These are phyloP conservation scores for Choanephora cucurbitarum DNA, from an alignment of 371 early-diverging fungal species.

Conservation along the genomic window DNA sequence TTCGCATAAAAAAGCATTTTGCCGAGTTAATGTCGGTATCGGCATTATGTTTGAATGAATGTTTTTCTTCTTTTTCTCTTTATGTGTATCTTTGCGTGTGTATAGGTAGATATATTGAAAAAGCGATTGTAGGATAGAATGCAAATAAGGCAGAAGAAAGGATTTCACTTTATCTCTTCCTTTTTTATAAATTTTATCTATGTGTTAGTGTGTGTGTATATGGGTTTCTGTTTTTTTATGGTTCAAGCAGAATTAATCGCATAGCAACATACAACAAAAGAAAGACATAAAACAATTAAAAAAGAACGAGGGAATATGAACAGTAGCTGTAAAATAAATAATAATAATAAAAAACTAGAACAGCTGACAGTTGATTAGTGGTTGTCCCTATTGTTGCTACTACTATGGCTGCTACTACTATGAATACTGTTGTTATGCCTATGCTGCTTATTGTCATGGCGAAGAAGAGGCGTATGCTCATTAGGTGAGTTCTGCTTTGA, in stretches of 20 bases:
- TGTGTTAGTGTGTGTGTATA: too few relatives aligned
- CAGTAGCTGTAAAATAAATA: too few relatives aligned
- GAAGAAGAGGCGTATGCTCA: conserved; percentile 10
- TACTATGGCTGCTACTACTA: not conserved
- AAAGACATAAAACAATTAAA: conserved; percentile 1
- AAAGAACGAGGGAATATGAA: conserved; percentile 10
- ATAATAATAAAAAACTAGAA: too few relatives aligned
- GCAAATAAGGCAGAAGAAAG: too few relatives aligned
- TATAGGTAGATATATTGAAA: not conserved
- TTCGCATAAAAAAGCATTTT: conserved; percentile 23
- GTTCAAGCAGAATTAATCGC: too few relatives aligned
- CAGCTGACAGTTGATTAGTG: not conserved
- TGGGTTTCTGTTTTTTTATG: too few relatives aligned
- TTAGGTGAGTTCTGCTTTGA: not conserved
- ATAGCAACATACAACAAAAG: not conserved
- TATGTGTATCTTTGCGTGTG: conserved; percentile 3
- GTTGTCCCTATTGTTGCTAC: too few relatives aligned
- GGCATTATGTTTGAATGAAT: conserved; percentile 6
- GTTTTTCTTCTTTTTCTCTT: conserved; percentile 3
- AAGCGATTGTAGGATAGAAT: not conserved
- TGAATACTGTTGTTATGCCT: not conserved
- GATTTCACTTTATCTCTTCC: too few relatives aligned
- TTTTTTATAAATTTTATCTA: too few relatives aligned
- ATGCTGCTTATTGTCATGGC: too few relatives aligned
- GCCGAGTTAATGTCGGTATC: conserved; percentile 16